Evolutionary conservation across 768 basidiomycete species (phyloP).

Genomic region (Tricholoma hemisulphureum): DNA sequence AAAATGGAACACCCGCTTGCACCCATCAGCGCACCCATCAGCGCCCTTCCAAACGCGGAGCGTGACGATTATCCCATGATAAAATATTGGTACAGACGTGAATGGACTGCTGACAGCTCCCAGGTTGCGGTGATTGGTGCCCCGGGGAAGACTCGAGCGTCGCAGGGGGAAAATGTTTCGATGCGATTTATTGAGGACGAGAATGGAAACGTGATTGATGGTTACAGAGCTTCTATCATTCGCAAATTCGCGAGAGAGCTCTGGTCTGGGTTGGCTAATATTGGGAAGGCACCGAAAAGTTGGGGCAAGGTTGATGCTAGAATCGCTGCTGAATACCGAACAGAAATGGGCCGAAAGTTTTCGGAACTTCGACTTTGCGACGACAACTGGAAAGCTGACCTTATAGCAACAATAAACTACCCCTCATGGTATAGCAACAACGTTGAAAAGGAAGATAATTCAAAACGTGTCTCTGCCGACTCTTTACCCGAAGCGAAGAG

Average conservation of each 20-base stretch:
- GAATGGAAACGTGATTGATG: background rate
- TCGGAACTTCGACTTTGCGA: conserved; percentile 9
- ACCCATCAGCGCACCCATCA: background rate
- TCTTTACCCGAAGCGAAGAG: conserved; percentile 4
- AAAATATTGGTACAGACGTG: background rate
- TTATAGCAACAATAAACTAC: conserved; percentile 4
- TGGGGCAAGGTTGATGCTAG: conserved; percentile 1
- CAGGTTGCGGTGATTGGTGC: background rate
- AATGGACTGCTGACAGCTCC: background rate
- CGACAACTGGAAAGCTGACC: conserved; percentile 10
- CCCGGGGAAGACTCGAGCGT: too few species aligned
- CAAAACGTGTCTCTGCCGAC: too few species aligned
- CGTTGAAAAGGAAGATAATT: too few species aligned
- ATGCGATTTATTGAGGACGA: too few species aligned
- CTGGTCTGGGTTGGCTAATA: background rate
- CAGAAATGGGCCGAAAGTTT: conserved; percentile 5
- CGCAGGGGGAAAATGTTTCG: background rate
- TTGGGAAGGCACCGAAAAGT: conserved; percentile 1
- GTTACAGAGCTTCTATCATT: background rate
- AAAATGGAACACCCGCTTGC: background rate
- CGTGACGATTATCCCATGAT: background rate
- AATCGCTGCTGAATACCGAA: background rate
- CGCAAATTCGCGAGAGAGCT: background rate
- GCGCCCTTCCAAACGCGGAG: background rate
- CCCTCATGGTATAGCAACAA: too few species aligned